Conservation (phyloP, 208 protist genomes). For the Leishmania major region DNA sequence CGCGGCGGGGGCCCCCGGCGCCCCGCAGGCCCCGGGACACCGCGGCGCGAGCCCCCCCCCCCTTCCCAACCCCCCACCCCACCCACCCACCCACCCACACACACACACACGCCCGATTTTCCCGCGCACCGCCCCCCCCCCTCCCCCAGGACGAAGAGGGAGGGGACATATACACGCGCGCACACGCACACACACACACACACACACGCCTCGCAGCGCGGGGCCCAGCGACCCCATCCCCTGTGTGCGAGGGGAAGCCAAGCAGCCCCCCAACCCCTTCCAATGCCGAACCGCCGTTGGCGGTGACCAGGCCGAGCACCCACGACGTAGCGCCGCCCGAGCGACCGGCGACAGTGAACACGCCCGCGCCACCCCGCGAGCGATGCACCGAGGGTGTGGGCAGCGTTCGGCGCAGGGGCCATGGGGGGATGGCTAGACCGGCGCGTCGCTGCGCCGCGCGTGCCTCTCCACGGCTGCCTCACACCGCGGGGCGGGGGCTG, state of each 20-base stretch:
- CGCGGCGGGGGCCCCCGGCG: too few species aligned
- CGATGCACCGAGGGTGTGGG: not conserved
- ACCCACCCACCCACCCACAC: accelerated
- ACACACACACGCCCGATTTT: too few species aligned
- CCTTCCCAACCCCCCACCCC: not conserved
- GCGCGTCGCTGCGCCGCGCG: not conserved
- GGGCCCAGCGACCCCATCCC: not conserved
- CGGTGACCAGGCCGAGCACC: not conserved
- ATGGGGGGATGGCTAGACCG: not conserved
- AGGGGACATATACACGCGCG: too few species aligned
- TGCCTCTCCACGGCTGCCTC: not conserved
- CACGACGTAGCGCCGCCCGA: not conserved
- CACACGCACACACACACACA: too few species aligned
- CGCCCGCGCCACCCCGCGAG: not conserved
- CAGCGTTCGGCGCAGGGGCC: not conserved
- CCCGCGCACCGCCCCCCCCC: not conserved
- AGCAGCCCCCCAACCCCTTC: not conserved
- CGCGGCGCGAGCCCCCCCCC: not conserved
- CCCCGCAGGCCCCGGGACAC: too few species aligned
- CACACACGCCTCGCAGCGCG: too few species aligned
- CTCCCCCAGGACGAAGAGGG: not conserved
- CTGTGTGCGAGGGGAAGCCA: not conserved
- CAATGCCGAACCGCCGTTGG: not conserved
- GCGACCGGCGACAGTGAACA: not conserved
- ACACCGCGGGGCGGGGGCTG: not conserved